A percentile compares a stretch with the other conserved stretches of the same genome.
These are phyloP conservation scores for Tuctoria greenei DNA, from an alignment of 176 grass and related monocot genomes.

Conservation along the genomic window DNA sequence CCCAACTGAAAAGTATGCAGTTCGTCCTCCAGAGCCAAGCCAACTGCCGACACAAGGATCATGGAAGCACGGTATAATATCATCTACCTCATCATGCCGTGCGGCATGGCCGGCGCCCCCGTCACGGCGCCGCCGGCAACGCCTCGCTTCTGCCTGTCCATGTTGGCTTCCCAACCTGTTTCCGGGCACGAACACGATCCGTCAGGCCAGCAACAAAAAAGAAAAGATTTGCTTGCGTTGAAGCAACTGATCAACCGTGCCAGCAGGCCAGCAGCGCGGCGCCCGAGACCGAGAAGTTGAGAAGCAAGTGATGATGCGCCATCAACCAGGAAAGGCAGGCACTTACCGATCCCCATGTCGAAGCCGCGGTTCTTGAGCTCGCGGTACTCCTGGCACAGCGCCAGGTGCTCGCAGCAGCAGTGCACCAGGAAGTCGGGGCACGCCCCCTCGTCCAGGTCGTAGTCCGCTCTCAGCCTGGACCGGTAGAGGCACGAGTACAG, in stretches of 20 bases:
- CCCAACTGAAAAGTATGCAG: background rate
- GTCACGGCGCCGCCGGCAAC: conserved; percentile 42
- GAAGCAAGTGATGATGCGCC: background rate
- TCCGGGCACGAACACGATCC: background rate
- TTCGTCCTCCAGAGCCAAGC: background rate
- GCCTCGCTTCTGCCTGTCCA: conserved; percentile 72
- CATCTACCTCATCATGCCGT: conserved; percentile 59
- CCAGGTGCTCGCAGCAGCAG: conserved; percentile 82
- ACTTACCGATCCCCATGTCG: conserved; percentile 87
- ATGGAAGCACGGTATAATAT: background rate
- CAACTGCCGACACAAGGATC: background rate
- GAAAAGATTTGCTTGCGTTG: background rate
- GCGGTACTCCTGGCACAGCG: conserved; percentile 81
- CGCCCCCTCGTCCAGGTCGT: conserved; percentile 67
- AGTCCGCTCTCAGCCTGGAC: conserved; percentile 65
- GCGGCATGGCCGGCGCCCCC: conserved; percentile 67
- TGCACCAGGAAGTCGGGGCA: conserved; percentile 79
- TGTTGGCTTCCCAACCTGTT: conserved; percentile 77
- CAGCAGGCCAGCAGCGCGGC: too few relatives aligned
- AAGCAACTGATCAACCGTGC: background rate
- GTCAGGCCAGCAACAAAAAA: too few relatives aligned
- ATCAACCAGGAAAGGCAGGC: too few relatives aligned
- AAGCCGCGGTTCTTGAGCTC: conserved; percentile 87
- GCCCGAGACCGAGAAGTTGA: background rate
- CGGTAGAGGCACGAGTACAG: conserved; percentile 86